phyloP scores from a whole-genome alignment of 192 early-diverging fungal species.

The Glomus cerebriforme region DNA sequence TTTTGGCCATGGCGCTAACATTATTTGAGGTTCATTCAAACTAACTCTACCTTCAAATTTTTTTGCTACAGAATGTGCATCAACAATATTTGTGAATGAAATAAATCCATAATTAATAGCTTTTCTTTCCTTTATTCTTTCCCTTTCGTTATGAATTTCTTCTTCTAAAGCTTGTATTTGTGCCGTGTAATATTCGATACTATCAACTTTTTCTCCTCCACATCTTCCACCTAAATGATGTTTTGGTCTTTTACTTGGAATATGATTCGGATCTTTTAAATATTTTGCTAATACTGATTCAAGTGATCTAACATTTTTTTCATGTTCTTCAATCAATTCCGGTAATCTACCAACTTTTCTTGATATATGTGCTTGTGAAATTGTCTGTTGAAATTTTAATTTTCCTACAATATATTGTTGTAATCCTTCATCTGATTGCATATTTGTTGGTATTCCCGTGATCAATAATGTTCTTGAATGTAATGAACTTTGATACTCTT shows the following conservation, averaged over 20 bases:
- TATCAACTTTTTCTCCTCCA: constrained; percentile 57
- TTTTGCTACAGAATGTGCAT: constrained; percentile 50
- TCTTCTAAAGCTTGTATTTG: constrained; percentile 59
- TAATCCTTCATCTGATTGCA: constrained; percentile 61
- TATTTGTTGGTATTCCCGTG: constrained; percentile 56
- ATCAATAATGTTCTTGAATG: constrained; percentile 71
- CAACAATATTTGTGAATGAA: constrained; percentile 59
- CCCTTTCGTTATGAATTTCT: constrained; percentile 55
- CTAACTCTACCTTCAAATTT: constrained; percentile 37
- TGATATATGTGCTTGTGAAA: constrained; percentile 64
- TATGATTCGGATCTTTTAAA: constrained; percentile 45
- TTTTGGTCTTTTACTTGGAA: constrained; percentile 44
- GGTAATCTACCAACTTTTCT: constrained; percentile 66
- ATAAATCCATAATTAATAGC: constrained; percentile 73
- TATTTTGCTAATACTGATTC: constrained; percentile 64
- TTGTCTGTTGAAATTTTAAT: constrained; percentile 44
- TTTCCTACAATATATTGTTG: constrained; percentile 45
- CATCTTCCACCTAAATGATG: constrained; percentile 38
- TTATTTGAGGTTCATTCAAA: constrained; percentile 39
- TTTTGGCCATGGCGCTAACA: constrained; percentile 69
- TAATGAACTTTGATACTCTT: constrained; percentile 60
- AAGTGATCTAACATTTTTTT: constrained; percentile 60
- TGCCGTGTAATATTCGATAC: constrained; percentile 70
- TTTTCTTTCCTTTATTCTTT: constrained; percentile 48
- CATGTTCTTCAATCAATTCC: constrained; percentile 66